Evolutionary conservation across 1,284 basidiomycete species (phyloP), one percentile per base, ranked within the genome.

Genomic region (Sporisorium graminicola): DNA sequence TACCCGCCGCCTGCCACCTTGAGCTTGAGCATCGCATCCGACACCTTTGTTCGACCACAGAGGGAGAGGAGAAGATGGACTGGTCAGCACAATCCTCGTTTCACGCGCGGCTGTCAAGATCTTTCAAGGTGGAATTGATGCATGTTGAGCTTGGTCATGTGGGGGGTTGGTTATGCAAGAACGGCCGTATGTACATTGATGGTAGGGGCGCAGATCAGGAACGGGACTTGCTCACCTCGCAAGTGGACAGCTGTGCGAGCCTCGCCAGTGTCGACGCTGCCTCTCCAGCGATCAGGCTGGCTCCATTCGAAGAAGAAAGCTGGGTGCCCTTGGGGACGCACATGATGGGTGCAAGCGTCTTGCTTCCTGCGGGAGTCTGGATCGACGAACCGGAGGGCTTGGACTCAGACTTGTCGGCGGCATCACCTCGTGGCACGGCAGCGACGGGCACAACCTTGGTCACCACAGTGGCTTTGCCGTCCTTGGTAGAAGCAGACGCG

Each of bases 1-100:
- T 91, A 89, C 0, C 95, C 95, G 1, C 94, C 95, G 79, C 91
- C 89, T 5, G 89, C 87, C 6, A 90, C 83, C 14, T 91, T 91
- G 37, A 98, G 90, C 86, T 94, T 95, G 81, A 95, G 88, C 81
- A 98, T 90, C 1, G 94, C 94, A 86, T 98, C 95, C 1, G 95
- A 95, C 20, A 98, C 88, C 88, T 97, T 62, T 16, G 50, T 20
- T 4, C 14, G 20, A 9, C 18, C 10, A 24, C 26, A 47, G 31
- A 47, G 5, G 24, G n/a, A 42, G 31, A 35, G 6, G 58, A n/a
- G 24, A 40, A 56, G 20, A 52, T 22, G 24, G 12, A 58, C 24
- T 22, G n/a, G 64, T 59, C 54, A 63, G 55, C 44, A 62, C 52
- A 55, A 1, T 12, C 24, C 16, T n/a, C 7, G 49, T 29, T 40